These are phyloP conservation scores for Cryphonectria parasitica DNA, from an alignment of 2,329 filamentous ascomycete genomes.

Conservation along the genomic window DNA sequence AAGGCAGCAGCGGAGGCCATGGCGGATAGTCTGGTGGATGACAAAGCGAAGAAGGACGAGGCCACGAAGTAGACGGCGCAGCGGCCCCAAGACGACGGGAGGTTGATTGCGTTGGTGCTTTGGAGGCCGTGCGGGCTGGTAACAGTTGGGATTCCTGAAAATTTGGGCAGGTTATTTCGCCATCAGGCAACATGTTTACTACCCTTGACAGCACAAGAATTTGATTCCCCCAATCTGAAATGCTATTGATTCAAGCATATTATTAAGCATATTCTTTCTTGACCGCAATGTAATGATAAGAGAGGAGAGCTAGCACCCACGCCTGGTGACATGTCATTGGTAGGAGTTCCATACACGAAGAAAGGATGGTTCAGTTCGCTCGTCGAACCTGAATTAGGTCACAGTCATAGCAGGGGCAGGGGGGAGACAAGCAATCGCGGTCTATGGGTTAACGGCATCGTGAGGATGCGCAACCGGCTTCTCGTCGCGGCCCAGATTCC, in stretches of 20 bases:
- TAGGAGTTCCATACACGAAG: not conserved
- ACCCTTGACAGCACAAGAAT: conserved; percentile 6
- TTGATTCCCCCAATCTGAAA: conserved; percentile 4
- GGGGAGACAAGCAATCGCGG: not conserved
- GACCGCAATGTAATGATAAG: not conserved
- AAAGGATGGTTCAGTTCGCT: too few relatives aligned
- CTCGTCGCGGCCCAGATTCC: not conserved
- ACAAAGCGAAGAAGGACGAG: conserved; percentile 38
- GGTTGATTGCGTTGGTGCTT: not conserved
- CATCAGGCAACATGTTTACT: not conserved
- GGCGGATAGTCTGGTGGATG: conserved; percentile 57
- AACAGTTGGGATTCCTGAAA: not conserved
- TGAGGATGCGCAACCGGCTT: not conserved
- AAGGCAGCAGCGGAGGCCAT: conserved; percentile 67
- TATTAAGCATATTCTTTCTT: not conserved
- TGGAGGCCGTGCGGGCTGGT: not conserved
- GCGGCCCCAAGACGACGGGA: too few relatives aligned
- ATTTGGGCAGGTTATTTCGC: not conserved
- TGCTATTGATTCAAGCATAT: not conserved
- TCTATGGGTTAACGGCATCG: not conserved
- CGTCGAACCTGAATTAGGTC: too few relatives aligned
- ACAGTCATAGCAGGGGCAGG: too few relatives aligned
- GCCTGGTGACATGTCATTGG: not conserved
- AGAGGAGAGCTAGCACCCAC: not conserved
- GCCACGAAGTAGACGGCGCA: conserved; percentile 37